These are phyloP conservation scores for Flaveria brownii DNA, from an alignment of 129 eudicot species.

Conservation along the genomic window DNA sequence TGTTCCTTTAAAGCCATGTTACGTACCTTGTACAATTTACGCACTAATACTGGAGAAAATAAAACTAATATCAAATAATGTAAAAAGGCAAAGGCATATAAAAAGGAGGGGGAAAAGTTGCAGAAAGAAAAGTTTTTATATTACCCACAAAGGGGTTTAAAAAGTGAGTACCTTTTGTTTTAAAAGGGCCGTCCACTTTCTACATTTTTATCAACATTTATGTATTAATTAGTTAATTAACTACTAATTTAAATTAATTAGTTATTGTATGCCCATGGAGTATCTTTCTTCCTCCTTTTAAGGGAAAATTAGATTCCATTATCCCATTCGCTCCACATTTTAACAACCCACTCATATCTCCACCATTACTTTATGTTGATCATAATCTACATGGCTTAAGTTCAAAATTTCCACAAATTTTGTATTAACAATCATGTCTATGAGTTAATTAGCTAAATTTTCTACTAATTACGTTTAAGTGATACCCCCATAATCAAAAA, in stretches of 20 bases:
- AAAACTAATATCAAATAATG: slow-evolving; percentile 11
- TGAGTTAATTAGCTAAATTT: neutral
- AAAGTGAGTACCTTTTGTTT: slow-evolving; percentile 63
- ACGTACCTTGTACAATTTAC: slow-evolving; percentile 29
- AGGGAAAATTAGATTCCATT: slow-evolving; percentile 65
- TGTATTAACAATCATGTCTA: neutral
- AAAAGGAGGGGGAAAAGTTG: slow-evolving; percentile 39
- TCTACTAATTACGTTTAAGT: too few relatives aligned
- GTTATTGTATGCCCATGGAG: slow-evolving; percentile 31
- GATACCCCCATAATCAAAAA: too few relatives aligned
- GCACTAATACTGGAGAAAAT: slow-evolving; percentile 19
- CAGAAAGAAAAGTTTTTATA: slow-evolving; percentile 42
- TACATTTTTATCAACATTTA: slow-evolving; percentile 31
- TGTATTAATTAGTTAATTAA: neutral
- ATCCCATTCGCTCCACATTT: slow-evolving; percentile 36
- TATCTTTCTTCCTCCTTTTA: slow-evolving; percentile 67
- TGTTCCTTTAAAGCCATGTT: slow-evolving; percentile 27
- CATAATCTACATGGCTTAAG: neutral
- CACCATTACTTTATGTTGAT: slow-evolving; percentile 9
- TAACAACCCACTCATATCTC: slow-evolving; percentile 21
- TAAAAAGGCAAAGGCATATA: slow-evolving; percentile 42
- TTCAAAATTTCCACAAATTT: neutral
- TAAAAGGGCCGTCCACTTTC: slow-evolving; percentile 97
- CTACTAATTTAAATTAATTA: slow-evolving; percentile 6
- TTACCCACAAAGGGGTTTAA: slow-evolving; percentile 62